Conservation (phyloP, 2,329 filamentous ascomycete species). For the Cercospora janseana region DNA sequence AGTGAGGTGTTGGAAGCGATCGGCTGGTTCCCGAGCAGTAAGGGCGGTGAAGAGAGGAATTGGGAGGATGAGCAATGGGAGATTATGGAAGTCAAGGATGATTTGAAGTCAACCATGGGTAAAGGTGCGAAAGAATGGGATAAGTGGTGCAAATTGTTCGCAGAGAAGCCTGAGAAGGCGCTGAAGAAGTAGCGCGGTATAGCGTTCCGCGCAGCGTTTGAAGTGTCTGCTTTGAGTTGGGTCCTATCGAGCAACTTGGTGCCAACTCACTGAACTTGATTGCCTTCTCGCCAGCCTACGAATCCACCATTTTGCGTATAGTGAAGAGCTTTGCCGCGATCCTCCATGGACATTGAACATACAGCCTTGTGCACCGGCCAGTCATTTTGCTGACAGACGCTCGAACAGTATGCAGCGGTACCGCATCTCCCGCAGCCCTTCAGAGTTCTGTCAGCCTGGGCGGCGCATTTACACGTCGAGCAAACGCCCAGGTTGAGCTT, state of each 20-base stretch:
- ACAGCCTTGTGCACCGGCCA: conserved; percentile 29
- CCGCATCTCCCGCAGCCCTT: conserved; percentile 26
- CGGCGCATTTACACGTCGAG: conserved; percentile 16
- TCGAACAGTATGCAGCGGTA: conserved; percentile 28
- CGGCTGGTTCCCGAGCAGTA: conserved; percentile 42
- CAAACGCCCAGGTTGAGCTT: conserved; percentile 18
- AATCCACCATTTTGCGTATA: conserved; percentile 22
- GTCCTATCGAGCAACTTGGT: background rate
- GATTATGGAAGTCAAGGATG: conserved; percentile 11
- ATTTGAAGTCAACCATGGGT: conserved; percentile 3
- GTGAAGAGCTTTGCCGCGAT: conserved; percentile 26
- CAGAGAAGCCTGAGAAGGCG: conserved; percentile 12
- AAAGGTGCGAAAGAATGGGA: conserved; percentile 12
- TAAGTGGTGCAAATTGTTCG: conserved; percentile 9
- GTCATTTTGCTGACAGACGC: conserved; percentile 22
- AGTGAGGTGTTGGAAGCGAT: conserved; percentile 44
- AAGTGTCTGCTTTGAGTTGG: background rate
- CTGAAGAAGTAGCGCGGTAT: conserved; percentile 7
- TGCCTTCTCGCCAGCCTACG: conserved; percentile 12
- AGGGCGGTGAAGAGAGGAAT: conserved; percentile 32
- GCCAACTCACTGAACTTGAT: background rate
- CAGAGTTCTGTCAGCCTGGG: conserved; percentile 3
- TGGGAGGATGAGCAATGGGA: conserved; percentile 48
- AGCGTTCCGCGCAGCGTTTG: no score
- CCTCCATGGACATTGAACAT: conserved; percentile 24